Percentiles rank a stretch among this genome's conserved stretches.
Evolutionary conservation across 2,329 filamentous ascomycete genomes (phyloP).

Genomic region (Colletotrichum sp.): DNA sequence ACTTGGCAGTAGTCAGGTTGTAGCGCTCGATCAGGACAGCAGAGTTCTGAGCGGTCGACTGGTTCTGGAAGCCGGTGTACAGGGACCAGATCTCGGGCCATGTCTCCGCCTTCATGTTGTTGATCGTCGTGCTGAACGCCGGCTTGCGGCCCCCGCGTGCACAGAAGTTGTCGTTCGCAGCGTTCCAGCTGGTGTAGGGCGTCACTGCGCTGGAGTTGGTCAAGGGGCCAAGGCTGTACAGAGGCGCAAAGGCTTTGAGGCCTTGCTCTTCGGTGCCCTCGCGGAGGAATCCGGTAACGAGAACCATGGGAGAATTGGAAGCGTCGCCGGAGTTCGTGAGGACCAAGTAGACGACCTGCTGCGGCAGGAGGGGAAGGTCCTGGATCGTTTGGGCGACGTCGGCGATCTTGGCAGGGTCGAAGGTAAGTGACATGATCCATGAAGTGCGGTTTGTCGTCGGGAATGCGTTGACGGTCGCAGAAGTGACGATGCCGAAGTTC

Average conservation of each 20-base stretch:
- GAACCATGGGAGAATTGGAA: conserved; percentile 27
- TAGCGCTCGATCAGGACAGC: conserved; percentile 41
- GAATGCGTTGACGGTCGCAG: conserved; percentile 46
- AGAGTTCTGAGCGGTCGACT: conserved; percentile 32
- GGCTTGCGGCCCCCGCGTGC: conserved; percentile 41
- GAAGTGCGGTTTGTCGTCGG: conserved; percentile 27
- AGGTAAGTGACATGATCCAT: conserved; percentile 28
- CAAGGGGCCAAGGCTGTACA: conserved; percentile 36
- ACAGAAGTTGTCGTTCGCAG: conserved; percentile 40
- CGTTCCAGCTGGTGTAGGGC: conserved; percentile 43
- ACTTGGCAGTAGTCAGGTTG: conserved; percentile 33
- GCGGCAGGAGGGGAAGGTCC: conserved; percentile 35
- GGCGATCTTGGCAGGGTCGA: conserved; percentile 29
- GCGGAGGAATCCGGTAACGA: conserved; percentile 32
- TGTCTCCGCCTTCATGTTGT: conserved; percentile 34
- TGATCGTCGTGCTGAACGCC: conserved; percentile 36
- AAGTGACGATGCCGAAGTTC: conserved; percentile 55
- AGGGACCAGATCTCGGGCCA: conserved; percentile 44
- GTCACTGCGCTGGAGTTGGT: conserved; percentile 29
- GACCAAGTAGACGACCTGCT: conserved; percentile 39
- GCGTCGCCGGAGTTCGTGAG: conserved; percentile 26
- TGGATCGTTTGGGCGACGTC: conserved; percentile 39
- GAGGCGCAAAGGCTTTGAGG: conserved; percentile 34
- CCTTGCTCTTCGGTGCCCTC: conserved; percentile 34
- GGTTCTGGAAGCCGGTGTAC: conserved; percentile 37